Base-by-base conservation (phyloP, 75 land plant genomes). In the Cunninghamia lanceolata region DNA sequence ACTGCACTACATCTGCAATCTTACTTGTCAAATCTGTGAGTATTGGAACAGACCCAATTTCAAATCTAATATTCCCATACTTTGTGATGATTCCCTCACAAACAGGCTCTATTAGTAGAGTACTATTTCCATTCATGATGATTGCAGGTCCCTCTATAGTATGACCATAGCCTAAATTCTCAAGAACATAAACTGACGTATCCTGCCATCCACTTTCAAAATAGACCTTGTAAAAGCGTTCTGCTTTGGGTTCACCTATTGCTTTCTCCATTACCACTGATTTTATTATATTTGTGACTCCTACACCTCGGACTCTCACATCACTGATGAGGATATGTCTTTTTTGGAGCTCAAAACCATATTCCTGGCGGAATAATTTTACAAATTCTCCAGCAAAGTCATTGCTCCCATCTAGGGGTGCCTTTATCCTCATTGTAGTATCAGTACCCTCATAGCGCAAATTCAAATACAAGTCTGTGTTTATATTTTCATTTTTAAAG, bases 81-180 rank as follows among this genome's bases (percentile, higher is more conserved):
- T 93, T 94, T 34, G 99, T 95, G 50, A 98, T 91, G 10, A 84
- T 84, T 76, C 96, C 99, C 86, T 90, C 94, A 82, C 97, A 96
- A n/a, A 87, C 87, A 2, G 99, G 99, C 88, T 98, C 99, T 19
- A 98, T 92, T 25, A 98, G 88, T 42, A 98, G 95, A 25, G 99
- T 98, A 86, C 99, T 98, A 86, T 94, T 98, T 9, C 99, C 99
- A 86, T 98, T 98, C 97, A 98, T 98, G 84, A 98, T 93, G 40
- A 98, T 91, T 39, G 94, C 93, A 84, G 99, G 99, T 0, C 99
- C 99, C 43, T 87, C 83, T 40, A 98, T 84, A 17, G 70, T 84
- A 84, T 95, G 96, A 25, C 97, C 99, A 86, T 90, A 93, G 10
- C 94, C 95, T 40, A 98, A 88, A 43, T 93, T 92, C 84, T 97